phyloP scores from a whole-genome alignment of 257 asterid species.

The Ilex asprella region DNA sequence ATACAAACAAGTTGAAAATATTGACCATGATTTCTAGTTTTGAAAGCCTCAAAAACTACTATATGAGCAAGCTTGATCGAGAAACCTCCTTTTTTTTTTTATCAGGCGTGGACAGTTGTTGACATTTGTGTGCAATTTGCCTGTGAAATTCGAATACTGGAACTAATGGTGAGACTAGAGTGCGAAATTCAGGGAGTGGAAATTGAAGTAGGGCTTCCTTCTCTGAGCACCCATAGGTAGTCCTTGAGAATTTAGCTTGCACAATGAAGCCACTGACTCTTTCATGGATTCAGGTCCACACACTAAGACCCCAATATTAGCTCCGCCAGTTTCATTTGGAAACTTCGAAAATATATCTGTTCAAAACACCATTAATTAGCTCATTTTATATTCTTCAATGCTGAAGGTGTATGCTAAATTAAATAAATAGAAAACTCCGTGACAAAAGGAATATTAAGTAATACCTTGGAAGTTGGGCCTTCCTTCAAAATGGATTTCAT shows the following conservation, averaged over 20 bases:
- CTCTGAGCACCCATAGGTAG: constrained; percentile 21
- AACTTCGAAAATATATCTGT: constrained; percentile 49
- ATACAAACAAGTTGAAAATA: too few relatives aligned
- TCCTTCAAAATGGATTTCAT: constrained; percentile 61
- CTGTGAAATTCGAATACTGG: too few relatives aligned
- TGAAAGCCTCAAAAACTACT: too few relatives aligned
- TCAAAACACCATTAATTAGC: constrained; percentile 11
- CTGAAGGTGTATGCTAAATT: not conserved
- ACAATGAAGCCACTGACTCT: constrained; percentile 53
- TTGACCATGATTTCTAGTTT: too few relatives aligned
- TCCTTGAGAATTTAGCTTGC: constrained; percentile 22
- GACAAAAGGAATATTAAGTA: constrained; percentile 1
- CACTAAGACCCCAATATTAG: constrained; percentile 59
- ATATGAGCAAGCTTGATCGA: too few relatives aligned
- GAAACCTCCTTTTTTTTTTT: too few relatives aligned
- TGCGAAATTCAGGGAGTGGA: constrained; percentile 72
- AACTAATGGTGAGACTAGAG: constrained; percentile 24
- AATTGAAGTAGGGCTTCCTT: constrained; percentile 39
- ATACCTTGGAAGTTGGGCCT: constrained; percentile 82
- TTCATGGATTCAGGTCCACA: constrained; percentile 81
- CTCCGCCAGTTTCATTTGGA: constrained; percentile 43
- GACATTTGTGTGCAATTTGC: too few relatives aligned
- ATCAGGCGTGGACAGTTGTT: too few relatives aligned
- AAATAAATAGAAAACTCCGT: not conserved
- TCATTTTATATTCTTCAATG: not conserved